Evolutionary conservation across 139 green algal species (phyloP), one percentile per base, ranked within the genome.

Genomic region (Asterochloris erici): DNA sequence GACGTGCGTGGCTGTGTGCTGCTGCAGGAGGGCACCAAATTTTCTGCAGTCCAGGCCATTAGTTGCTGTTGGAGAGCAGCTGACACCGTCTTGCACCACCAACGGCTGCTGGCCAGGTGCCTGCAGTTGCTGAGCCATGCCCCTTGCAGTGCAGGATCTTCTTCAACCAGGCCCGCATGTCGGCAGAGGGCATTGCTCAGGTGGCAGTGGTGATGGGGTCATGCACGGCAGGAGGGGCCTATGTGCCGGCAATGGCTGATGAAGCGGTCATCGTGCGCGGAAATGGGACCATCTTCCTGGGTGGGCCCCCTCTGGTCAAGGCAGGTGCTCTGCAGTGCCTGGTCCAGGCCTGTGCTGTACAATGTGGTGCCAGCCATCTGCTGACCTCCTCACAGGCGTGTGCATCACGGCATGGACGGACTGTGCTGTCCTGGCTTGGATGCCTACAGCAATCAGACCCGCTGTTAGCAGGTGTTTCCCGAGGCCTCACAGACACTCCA

Each of bases 221-320:
- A 23, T 98, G 96, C 89, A 98, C 96, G 1, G 96, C 96, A 6
- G 96, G 96, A 16, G 96, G 96, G 14, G 96, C 96, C 11, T 97
- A 95, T 82, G 92, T 96, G n/a, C 88, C 88, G 0, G 86, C 86
- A 9, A 91, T 91, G 88, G 90, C 93, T 1, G 94, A 98, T 77
- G 94, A 97, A 84, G 89, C 61, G 63, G 86, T 98, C 28, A 97
- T 97, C 23, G 93, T 98, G 61, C 74, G 90, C 11, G 86, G 85
- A 61, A 93, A 94, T 77, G 93, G 93, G 63, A 96, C 93, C 69
- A 96, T 96, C 80, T 96, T 95, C 78, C 84, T 96, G 10, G 93
- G 88, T 10, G 80, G 93, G 28, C 83, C 92, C 29, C 81, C 93
- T 27, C 84, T 94, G 47, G 91, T 95, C 38, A 90, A 91, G 87